Evolutionary conservation across 768 basidiomycete genomes (phyloP).

Genomic region (Amanita phalloides): DNA sequence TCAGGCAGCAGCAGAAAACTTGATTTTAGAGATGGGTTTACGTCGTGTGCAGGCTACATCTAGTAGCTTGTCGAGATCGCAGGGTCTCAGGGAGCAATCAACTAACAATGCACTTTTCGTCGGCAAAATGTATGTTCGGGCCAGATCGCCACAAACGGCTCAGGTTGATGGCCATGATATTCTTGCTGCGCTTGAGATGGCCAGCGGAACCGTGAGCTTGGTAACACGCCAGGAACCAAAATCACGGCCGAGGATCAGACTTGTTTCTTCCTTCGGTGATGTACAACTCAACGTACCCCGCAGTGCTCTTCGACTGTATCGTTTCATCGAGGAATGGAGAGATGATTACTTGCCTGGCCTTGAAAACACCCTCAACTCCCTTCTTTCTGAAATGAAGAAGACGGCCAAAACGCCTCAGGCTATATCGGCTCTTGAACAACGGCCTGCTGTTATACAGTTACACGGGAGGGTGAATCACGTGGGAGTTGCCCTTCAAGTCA

Average conservation of each 20-base stretch:
- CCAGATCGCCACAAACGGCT: conserved; percentile 36
- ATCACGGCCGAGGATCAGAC: conserved; percentile 26
- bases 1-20: conserved; percentile 61
- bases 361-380: conserved; percentile 51
- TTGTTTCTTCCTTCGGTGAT: conserved; percentile 32
- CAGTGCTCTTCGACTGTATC: conserved; percentile 70
- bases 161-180: conserved; percentile 38
- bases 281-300: conserved; percentile 60
- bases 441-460: conserved; percentile 30
- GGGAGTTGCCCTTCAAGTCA: conserved; percentile 64
- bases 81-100: conserved; percentile 25
- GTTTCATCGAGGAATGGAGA: conserved; percentile 75
- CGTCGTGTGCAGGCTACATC: conserved; percentile 27
- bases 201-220: conserved; percentile 32
- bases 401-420: conserved; percentile 24
- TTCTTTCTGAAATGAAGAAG: conserved; percentile 53
- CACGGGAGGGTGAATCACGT: conserved; percentile 41
- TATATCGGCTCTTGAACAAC: conserved; percentile 16
- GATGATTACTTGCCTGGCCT: conserved; percentile 69
- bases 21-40: conserved; percentile 51
- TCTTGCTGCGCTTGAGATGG: conserved; percentile 49
- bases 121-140: conserved; percentile 43
- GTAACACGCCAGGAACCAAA: conserved; percentile 36
- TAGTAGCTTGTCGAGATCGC: conserved; percentile 18
- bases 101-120: conserved; percentile 39